phyloP scores from a whole-genome alignment of 345 rosid genomes.

The Murraya koenigii region DNA sequence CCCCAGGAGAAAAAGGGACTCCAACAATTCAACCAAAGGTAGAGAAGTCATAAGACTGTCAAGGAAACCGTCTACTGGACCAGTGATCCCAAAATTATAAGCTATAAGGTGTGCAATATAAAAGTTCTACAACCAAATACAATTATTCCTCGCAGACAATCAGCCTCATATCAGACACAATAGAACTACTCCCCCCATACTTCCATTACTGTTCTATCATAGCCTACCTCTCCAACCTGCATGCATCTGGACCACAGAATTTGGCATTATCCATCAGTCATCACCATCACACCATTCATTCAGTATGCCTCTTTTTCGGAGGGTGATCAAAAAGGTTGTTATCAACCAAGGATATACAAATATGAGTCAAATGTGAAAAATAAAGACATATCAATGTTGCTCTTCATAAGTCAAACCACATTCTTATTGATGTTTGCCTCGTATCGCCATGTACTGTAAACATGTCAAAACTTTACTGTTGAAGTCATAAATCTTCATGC shows the following conservation, averaged over 20 bases:
- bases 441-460: too few species aligned
- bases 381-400: too few species aligned
- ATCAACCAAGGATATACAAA: not conserved
- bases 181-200: not conserved
- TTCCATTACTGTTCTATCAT: not conserved
- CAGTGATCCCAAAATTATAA: not conserved
- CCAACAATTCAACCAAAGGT: not conserved
- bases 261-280: not conserved
- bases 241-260: not conserved
- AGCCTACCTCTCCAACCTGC: not conserved
- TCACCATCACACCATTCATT: not conserved
- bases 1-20: not conserved
- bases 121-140: not conserved
- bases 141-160: not conserved
- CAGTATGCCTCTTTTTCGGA: not conserved
- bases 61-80: not conserved
- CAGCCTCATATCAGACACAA: not conserved
- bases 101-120: not conserved
- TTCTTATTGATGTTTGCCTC: too few species aligned
- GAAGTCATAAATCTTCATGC: too few species aligned
- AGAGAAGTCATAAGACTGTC: not conserved
- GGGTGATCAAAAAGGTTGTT: not conserved
- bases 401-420: too few species aligned
- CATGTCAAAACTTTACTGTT: too few species aligned
- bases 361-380: not conserved